phyloP scores from a whole-genome alignment of 2,329 filamentous ascomycete species.

The Shiraia bambusicola region DNA sequence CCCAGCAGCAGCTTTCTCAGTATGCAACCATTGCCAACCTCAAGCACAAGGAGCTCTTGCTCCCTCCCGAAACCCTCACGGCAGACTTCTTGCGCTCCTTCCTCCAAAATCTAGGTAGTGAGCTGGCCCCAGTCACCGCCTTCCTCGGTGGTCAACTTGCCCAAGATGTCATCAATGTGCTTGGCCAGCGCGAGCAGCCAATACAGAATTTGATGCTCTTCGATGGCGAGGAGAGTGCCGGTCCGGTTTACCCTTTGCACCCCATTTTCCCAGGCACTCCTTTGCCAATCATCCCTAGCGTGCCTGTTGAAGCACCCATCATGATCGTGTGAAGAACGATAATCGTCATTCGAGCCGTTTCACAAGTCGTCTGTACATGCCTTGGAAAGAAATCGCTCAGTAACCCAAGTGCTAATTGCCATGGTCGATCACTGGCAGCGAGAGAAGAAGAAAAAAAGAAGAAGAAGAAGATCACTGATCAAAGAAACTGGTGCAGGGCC shows the following conservation, averaged over 20 bases:
- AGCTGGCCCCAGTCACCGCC: conserved; percentile 83
- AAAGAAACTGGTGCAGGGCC: no score
- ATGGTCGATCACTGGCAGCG: no score
- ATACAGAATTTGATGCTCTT: conserved; percentile 95
- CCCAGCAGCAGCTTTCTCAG: conserved; percentile 58
- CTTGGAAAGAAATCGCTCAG: no score
- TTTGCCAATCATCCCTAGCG: conserved; percentile 23
- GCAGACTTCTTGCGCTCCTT: conserved; percentile 76
- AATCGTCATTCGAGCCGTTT: no score
- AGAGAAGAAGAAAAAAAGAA: no score
- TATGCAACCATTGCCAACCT: conserved; percentile 79
- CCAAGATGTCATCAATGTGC: conserved; percentile 95
- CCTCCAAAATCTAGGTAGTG: conserved; percentile 79
- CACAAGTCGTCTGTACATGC: no score
- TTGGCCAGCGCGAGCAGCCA: conserved; percentile 87
- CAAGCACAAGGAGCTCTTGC: conserved; percentile 68
- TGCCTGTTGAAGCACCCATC: conserved; percentile 26
- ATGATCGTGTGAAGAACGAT: conserved; percentile 19
- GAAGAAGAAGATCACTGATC: no score
- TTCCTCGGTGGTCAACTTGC: conserved; percentile 88
- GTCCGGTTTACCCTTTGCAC: conserved; percentile 78
- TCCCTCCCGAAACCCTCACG: conserved; percentile 49
- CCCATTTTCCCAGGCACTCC: conserved; percentile 54
- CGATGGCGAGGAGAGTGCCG: conserved; percentile 78
- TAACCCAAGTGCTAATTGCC: no score